A percentile compares a stretch with the other conserved stretches of the same genome.
Conservation (phyloP, 805 yeast genomes). For the Tetrapisispora pingtungensis region DNA sequence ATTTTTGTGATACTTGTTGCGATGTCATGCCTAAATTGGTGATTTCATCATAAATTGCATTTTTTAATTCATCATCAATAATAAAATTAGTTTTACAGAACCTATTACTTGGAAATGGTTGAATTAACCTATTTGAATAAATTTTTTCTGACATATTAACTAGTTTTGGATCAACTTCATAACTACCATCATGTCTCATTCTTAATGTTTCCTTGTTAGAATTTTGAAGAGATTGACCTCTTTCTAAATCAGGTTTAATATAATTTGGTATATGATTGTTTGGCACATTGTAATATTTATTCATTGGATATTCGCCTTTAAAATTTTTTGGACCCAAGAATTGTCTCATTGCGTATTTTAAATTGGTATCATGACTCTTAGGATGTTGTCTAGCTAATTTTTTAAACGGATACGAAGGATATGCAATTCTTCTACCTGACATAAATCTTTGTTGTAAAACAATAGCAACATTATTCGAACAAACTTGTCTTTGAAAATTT, state of each 20-base stretch:
- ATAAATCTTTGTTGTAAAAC: slow-evolving; percentile 30
- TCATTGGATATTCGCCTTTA: slow-evolving; percentile 70
- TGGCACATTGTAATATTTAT: slow-evolving; percentile 63
- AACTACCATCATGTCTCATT: slow-evolving; percentile 14
- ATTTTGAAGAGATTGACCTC: slow-evolving; percentile 31
- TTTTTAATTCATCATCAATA: slow-evolving; percentile 50
- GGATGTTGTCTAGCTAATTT: slow-evolving; percentile 34
- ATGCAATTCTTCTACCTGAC: slow-evolving; percentile 43
- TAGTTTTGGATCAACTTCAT: slow-evolving; percentile 8
- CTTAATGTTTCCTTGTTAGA: slow-evolving; percentile 25
- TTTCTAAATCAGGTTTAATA: slow-evolving; percentile 45
- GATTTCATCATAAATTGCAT: slow-evolving; percentile 48
- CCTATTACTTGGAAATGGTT: slow-evolving; percentile 76
- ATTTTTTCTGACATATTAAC: slow-evolving; percentile 4
- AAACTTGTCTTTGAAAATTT: background rate
- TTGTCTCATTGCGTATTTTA: slow-evolving; percentile 54
- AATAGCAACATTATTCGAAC: background rate
- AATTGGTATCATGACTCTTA: slow-evolving; percentile 38
- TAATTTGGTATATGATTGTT: slow-evolving; percentile 65
- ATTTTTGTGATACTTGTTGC: slow-evolving; percentile 67
- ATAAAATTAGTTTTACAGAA: slow-evolving; percentile 57
- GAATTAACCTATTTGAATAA: slow-evolving; percentile 29
- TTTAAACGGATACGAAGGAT: slow-evolving; percentile 42
- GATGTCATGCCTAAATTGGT: slow-evolving; percentile 43
- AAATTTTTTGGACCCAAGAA: slow-evolving; percentile 78